Conservation (phyloP, 768 basidiomycete species). For the Kwoniella newhampshirensis region DNA sequence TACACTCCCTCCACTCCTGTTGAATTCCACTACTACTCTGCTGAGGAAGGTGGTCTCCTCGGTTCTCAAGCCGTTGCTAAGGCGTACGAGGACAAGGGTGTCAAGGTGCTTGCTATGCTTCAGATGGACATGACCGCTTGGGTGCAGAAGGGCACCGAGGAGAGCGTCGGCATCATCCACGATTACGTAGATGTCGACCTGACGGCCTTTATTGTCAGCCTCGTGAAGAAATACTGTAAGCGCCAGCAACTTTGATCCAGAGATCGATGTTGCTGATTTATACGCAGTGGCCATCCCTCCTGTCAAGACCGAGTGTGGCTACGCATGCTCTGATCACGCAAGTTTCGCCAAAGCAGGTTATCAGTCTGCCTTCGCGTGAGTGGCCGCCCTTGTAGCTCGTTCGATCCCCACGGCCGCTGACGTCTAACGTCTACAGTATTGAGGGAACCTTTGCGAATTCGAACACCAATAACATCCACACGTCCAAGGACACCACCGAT, state of each 20-base stretch:
- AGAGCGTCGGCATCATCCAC: constrained; percentile 71
- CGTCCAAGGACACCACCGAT: constrained; percentile 74
- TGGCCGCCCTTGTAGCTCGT: too few species aligned
- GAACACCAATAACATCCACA: constrained; percentile 75
- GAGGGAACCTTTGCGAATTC: constrained; percentile 54
- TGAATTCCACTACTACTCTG: constrained; percentile 55
- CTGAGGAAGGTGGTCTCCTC: constrained; percentile 56
- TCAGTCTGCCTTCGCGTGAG: constrained; percentile 65
- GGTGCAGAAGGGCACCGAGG: constrained; percentile 77
- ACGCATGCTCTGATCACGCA: constrained; percentile 85
- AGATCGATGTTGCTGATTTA: background rate
- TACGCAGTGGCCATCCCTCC: constrained; percentile 69
- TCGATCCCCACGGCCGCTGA: too few species aligned
- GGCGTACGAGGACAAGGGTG: constrained; percentile 64
- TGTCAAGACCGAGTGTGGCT: constrained; percentile 82
- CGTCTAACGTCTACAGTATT: constrained; percentile 22
- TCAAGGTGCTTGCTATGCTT: constrained; percentile 77
- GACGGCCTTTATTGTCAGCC: constrained; percentile 73
- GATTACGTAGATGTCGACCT: constrained; percentile 74
- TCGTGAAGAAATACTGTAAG: constrained; percentile 68
- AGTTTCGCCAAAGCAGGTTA: constrained; percentile 65
- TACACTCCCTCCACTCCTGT: constrained; percentile 52
- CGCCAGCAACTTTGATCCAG: background rate
- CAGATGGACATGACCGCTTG: constrained; percentile 68
- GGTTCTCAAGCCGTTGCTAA: constrained; percentile 87